A percentile compares a stretch with the other conserved stretches of the same genome.
These are phyloP conservation scores for Trichoderma virens DNA, from an alignment of 495 filamentous ascomycete genomes.

Conservation along the genomic window DNA sequence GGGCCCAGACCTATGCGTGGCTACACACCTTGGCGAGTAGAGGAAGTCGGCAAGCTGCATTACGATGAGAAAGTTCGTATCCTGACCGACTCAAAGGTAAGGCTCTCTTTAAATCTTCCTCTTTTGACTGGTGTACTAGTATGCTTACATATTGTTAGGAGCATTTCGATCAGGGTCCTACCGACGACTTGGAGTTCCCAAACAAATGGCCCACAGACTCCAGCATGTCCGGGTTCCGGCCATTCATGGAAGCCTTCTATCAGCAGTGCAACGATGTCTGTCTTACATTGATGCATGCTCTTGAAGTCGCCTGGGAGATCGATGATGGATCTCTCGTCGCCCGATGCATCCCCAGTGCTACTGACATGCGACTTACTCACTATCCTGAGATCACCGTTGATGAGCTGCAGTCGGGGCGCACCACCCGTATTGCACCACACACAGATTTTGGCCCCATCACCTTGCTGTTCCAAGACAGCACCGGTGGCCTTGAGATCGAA, in stretches of 20 bases:
- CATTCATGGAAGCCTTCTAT: conserved; percentile 23
- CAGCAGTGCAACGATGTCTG: conserved; percentile 15
- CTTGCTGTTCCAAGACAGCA: conserved; percentile 32
- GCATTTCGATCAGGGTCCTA: conserved; percentile 23
- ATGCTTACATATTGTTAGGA: conserved; percentile 16
- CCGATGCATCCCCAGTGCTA: not conserved
- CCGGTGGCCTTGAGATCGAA: conserved; percentile 32
- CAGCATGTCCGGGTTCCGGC: conserved; percentile 22
- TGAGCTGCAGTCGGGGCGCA: not conserved
- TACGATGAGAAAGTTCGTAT: not conserved
- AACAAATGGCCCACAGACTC: conserved; percentile 21
- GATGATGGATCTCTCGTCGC: not conserved
- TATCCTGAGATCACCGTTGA: conserved; percentile 42
- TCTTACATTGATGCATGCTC: conserved; percentile 17
- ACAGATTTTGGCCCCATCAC: conserved; percentile 34
- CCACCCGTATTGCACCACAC: conserved; percentile 24
- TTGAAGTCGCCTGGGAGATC: conserved; percentile 11
- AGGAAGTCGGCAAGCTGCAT: not conserved
- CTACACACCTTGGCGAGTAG: not conserved
- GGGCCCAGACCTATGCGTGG: not conserved
- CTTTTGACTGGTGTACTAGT: not conserved
- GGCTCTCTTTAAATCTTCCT: not conserved
- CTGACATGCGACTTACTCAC: conserved; percentile 50
- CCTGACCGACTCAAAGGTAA: not conserved
- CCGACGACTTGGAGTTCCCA: conserved; percentile 20